Percentiles rank a stretch among this genome's conserved stretches.
Conservation (phyloP, 2,329 filamentous ascomycete genomes). For the Colletotrichum magnum region DNA sequence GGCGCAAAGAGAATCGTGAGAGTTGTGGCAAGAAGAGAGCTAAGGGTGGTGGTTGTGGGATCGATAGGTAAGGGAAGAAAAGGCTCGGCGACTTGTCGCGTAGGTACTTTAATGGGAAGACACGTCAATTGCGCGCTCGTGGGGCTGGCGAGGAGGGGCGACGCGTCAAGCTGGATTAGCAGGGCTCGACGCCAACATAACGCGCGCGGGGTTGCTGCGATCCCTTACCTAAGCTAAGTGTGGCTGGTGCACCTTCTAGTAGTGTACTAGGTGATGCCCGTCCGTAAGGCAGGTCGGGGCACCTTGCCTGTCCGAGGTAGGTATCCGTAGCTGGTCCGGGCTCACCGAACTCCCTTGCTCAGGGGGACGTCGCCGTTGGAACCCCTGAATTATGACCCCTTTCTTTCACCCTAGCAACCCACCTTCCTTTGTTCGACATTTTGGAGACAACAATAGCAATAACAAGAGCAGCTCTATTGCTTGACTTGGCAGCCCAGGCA, state of each 20-base stretch:
- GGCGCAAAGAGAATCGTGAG: constrained; percentile 9
- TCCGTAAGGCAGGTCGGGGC: not conserved
- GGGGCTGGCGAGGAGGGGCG: constrained; percentile 43
- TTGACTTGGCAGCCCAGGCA: not conserved
- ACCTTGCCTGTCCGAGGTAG: constrained; percentile 19
- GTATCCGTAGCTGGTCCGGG: constrained; percentile 32
- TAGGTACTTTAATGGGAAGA: constrained; percentile 52
- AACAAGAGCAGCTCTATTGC: constrained; percentile 1
- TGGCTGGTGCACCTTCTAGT: constrained; percentile 27
- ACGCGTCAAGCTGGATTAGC: constrained; percentile 48
- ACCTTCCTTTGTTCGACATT: constrained; percentile 19
- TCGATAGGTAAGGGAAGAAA: constrained; percentile 24
- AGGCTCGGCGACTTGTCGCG: constrained; percentile 35
- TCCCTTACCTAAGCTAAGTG: too few species aligned
- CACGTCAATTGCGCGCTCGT: constrained; percentile 44
- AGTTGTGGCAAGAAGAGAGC: constrained; percentile 17
- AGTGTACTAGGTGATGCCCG: constrained; percentile 6
- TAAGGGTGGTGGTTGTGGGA: constrained; percentile 21
- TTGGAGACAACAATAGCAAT: constrained; percentile 23
- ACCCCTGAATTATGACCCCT: constrained; percentile 33
- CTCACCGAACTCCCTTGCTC: constrained; percentile 25
- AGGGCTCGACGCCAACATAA: constrained; percentile 48
- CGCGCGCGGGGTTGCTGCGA: constrained; percentile 42
- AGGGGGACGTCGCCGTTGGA: constrained; percentile 18
- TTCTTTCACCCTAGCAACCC: constrained; percentile 21